A percentile compares a stretch with the other conserved stretches of the same genome.
Conservation (phyloP, 805 yeast species). For the Wickerhamiella siamensis region DNA sequence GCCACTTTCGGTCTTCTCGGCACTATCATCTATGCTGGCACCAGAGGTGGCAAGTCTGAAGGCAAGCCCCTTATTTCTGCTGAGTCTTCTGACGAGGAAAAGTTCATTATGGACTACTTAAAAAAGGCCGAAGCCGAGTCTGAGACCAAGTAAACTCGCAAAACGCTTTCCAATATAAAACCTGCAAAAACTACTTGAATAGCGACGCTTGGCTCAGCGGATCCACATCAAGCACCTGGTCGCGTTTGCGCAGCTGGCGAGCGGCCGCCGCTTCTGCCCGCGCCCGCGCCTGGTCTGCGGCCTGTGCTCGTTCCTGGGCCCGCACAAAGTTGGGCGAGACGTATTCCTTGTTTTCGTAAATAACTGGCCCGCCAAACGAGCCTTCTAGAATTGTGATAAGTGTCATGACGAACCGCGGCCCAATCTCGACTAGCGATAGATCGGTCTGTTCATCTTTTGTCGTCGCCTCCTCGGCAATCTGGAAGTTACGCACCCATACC, state of each 20-base stretch:
- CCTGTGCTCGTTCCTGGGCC: conserved; percentile 68
- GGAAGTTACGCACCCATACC: conserved; percentile 91
- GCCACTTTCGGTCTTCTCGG: conserved; percentile 65
- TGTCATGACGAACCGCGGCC: conserved; percentile 91
- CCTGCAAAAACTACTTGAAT: conserved; percentile 45
- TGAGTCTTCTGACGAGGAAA: conserved; percentile 74
- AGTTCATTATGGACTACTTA: conserved; percentile 60
- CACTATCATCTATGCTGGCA: conserved; percentile 49
- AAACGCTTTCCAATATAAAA: too few species aligned
- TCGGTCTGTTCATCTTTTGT: conserved; percentile 34
- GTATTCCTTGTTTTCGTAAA: conserved; percentile 91
- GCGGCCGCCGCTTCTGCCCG: conserved; percentile 70
- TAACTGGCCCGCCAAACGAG: conserved; percentile 94
- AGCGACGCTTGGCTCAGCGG: conserved; percentile 69
- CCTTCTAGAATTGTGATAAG: conserved; percentile 87
- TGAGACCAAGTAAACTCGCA: conserved; percentile 1
- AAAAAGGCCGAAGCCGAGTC: conserved; percentile 30
- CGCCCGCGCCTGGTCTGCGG: conserved; percentile 62
- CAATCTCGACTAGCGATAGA: conserved; percentile 77
- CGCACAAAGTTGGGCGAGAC: conserved; percentile 92
- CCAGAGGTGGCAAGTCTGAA: conserved; percentile 48
- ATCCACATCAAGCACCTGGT: conserved; percentile 55
- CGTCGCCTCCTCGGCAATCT: conserved; percentile 46
- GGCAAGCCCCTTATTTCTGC: conserved; percentile 60
- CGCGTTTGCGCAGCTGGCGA: conserved; percentile 62